A percentile compares a stretch with the other conserved stretches of the same genome.
Conservation (phyloP, 2,329 filamentous ascomycete genomes). For the Trichoderma sp. region DNA sequence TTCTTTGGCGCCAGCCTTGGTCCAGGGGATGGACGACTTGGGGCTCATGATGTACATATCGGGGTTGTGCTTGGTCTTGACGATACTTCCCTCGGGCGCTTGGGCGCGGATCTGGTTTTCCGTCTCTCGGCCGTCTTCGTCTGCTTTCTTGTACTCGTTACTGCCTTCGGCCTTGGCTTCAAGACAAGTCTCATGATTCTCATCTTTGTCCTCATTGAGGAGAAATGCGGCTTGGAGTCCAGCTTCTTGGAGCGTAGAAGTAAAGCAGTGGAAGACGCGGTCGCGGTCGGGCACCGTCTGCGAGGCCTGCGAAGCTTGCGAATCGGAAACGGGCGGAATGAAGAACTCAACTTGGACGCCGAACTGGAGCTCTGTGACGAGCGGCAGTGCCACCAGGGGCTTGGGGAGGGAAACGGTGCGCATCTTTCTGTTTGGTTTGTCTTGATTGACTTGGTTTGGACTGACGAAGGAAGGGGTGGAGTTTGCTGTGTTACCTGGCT, state of each 20-base stretch:
- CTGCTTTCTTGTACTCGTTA: background rate
- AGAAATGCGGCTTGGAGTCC: slow-evolving; percentile 19
- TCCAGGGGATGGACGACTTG: background rate
- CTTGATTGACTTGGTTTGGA: background rate
- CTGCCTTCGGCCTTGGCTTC: background rate
- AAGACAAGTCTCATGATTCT: background rate
- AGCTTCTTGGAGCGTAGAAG: background rate
- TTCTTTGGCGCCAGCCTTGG: background rate
- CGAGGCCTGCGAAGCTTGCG: background rate
- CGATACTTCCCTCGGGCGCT: background rate
- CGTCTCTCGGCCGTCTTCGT: background rate
- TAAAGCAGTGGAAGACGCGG: slow-evolving; percentile 8
- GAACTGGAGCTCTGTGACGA: slow-evolving; percentile 18
- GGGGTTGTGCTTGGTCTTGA: slow-evolving; percentile 8
- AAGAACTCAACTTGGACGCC: slow-evolving; percentile 24
- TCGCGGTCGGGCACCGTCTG: background rate
- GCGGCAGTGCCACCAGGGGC: background rate
- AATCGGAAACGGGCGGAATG: background rate
- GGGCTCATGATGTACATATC: slow-evolving; percentile 19
- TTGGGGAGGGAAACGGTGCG: background rate
- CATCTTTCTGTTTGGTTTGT: background rate
- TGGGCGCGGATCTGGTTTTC: background rate
- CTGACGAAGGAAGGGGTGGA: background rate
- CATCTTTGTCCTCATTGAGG: background rate
- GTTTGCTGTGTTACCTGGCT: background rate